Conservation (phyloP, 345 rosid species). For the Anastatica hierochuntica region DNA sequence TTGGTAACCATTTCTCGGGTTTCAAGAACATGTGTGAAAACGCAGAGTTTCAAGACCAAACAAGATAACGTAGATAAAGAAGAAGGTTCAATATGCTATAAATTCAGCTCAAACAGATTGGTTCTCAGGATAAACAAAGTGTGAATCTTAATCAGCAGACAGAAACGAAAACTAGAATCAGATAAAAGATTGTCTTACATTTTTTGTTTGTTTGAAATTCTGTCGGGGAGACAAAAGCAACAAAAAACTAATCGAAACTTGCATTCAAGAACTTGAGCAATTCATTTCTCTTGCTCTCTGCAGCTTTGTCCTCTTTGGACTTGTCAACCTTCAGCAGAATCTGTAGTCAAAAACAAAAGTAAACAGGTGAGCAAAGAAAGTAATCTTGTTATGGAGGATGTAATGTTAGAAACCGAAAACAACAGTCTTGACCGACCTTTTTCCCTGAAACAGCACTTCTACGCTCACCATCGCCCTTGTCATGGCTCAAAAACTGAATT, state of each 20-base stretch:
- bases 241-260: slow-evolving; percentile 63
- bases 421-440: slow-evolving; percentile 39
- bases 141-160: neutral
- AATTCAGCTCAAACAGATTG: neutral
- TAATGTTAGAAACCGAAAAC: too few species aligned
- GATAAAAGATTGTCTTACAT: slow-evolving; percentile 11
- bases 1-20: slow-evolving; percentile 19
- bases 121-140: slow-evolving; percentile 6
- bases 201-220: slow-evolving; percentile 1
- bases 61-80: neutral
- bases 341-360: slow-evolving; percentile 27
- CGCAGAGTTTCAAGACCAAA: neutral
- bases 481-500: slow-evolving; percentile 66
- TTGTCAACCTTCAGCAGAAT: slow-evolving; percentile 87
- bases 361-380: neutral
- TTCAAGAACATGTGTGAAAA: slow-evolving; percentile 32
- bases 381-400: neutral
- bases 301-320: slow-evolving; percentile 89
- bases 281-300: slow-evolving; percentile 80
- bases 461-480: slow-evolving; percentile 67
- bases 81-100: neutral
- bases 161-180: slow-evolving; percentile 15
- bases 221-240: neutral
- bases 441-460: slow-evolving; percentile 98
- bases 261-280: slow-evolving; percentile 93